Conservation (phyloP, 225 moss, liverwort and hornwort species). For the Bryoerythrophyllum caledonicum region DNA sequence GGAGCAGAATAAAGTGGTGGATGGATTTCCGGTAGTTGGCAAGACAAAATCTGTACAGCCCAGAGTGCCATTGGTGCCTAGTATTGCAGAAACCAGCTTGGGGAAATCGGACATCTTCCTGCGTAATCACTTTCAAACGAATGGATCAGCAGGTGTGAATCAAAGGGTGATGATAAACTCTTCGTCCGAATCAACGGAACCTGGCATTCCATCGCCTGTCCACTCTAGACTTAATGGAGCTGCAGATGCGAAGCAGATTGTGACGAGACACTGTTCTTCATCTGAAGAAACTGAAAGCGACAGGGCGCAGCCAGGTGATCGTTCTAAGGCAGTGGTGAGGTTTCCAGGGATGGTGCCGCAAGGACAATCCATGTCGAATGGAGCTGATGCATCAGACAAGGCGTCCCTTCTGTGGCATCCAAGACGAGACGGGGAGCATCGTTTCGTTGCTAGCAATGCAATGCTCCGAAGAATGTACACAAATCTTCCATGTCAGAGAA, state of each 20-base stretch:
- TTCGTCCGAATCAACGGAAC: constrained; percentile 51
- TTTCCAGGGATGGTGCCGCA: constrained; percentile 29
- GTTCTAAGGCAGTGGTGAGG: constrained; percentile 38
- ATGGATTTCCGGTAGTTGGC: constrained; percentile 18
- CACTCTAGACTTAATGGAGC: constrained; percentile 9
- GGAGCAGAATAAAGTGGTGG: constrained; percentile 9
- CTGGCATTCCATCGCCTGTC: constrained; percentile 14
- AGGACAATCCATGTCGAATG: constrained; percentile 32
- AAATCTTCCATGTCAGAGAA: constrained; percentile 38
- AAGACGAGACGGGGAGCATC: constrained; percentile 21
- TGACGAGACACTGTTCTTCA: constrained; percentile 48
- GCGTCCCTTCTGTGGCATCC: constrained; percentile 19
- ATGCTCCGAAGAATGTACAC: constrained; percentile 22
- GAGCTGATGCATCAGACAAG: constrained; percentile 20
- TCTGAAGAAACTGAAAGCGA: constrained; percentile 69
- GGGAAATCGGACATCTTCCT: constrained; percentile 3
- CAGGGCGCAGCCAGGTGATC: constrained; percentile 37
- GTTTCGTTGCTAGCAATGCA: constrained; percentile 12
- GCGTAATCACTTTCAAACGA: constrained; percentile 1
- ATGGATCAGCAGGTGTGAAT: not conserved
- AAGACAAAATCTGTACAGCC: constrained; percentile 33
- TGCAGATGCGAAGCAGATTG: constrained; percentile 18
- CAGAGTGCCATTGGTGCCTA: constrained; percentile 12
- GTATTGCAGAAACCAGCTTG: constrained; percentile 10
- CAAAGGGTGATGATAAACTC: constrained; percentile 5